These are phyloP conservation scores for Agaricus subrufescens DNA, from an alignment of 768 basidiomycete genomes.

Conservation along the genomic window DNA sequence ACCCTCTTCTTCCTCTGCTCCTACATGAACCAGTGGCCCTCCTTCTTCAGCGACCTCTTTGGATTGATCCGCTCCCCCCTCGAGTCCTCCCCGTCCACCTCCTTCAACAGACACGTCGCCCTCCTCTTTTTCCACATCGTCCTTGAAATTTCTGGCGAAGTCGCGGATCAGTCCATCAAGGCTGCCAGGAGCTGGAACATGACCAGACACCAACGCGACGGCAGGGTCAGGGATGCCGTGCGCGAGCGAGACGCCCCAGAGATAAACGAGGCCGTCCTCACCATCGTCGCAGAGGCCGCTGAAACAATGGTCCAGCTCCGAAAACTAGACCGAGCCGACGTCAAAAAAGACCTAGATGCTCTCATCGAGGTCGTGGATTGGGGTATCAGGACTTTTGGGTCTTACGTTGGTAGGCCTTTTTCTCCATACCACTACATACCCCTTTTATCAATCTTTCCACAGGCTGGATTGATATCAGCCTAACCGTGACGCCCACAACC, in stretches of 20 bases:
- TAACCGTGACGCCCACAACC: slow-evolving; percentile 89
- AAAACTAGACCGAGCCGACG: slow-evolving; percentile 37
- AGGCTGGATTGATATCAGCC: slow-evolving; percentile 98
- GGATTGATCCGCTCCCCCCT: slow-evolving; percentile 52
- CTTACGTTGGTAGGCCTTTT: slow-evolving; percentile 81
- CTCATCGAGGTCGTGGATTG: slow-evolving; percentile 81
- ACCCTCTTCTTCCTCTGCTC: slow-evolving; percentile 86
- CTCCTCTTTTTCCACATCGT: slow-evolving; percentile 89
- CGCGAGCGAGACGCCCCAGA: slow-evolving; percentile 83
- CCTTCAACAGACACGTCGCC: slow-evolving; percentile 80
- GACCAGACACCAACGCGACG: slow-evolving; percentile 76
- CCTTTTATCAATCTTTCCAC: background rate
- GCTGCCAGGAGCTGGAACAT: slow-evolving; percentile 71
- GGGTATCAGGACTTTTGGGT: slow-evolving; percentile 89
- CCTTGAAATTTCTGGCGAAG: slow-evolving; percentile 92
- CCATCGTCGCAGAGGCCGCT: slow-evolving; percentile 69
- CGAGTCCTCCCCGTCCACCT: slow-evolving; percentile 38
- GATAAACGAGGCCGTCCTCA: slow-evolving; percentile 84
- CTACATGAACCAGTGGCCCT: slow-evolving; percentile 81
- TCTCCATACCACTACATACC: background rate
- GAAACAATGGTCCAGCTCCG: slow-evolving; percentile 51
- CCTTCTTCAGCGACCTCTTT: slow-evolving; percentile 79
- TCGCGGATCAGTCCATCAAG: slow-evolving; percentile 94
- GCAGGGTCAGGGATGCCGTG: slow-evolving; percentile 82
- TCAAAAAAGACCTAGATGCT: slow-evolving; percentile 48